Evolutionary conservation across 1,139 yeast genomes (phyloP), one percentile per base, ranked within the genome.

Genomic region (Pichiaceae sp.): DNA sequence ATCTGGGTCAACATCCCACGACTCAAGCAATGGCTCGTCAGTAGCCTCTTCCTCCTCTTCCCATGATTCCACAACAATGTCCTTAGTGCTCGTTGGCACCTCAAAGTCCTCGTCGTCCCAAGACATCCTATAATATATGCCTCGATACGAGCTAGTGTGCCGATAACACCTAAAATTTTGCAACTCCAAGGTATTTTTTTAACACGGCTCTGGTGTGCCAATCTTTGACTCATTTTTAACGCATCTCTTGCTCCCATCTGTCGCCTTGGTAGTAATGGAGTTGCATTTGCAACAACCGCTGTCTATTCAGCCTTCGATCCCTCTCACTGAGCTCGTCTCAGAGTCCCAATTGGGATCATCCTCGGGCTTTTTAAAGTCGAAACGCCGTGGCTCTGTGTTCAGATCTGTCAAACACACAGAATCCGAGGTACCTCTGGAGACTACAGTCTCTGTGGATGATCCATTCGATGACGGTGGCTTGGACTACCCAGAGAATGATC

Each of bases 51-150:
- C 36, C 45, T 78, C 93, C 53, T 83, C 95, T 48, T 86, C 96
- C 78, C 93, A 91, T 55, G 86, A 77, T 36, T 78, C 80, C 42
- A 76, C 68, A 40, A 71, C 70, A 14, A 72, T 64, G 24, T 62
- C 64, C 29, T 58, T 58, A 31, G 57, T 50, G 17, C 66, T 56
- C 38, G 78, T 63, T 35, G 87, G 78, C 43, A 79, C 77, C 42
- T 81, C 91, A 56, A 86, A 83, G 54, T 84, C 95, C 62, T 86
- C 96, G 74, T 83, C 95, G 70, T 89, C 96, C 31, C 31, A 29
- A 7, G 19, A 15, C 31, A 29, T 29, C 31, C 16, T 17, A 7
- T 6, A 14, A 21, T 21, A 7, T 21, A 7, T 7, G 11, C 11
- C 24, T 7, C 7, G 11, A 7, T 7, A 7, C 11, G 11, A 21